These are phyloP conservation scores for Leccinum fallax DNA, from an alignment of 1,284 basidiomycete species.

Conservation along the genomic window DNA sequence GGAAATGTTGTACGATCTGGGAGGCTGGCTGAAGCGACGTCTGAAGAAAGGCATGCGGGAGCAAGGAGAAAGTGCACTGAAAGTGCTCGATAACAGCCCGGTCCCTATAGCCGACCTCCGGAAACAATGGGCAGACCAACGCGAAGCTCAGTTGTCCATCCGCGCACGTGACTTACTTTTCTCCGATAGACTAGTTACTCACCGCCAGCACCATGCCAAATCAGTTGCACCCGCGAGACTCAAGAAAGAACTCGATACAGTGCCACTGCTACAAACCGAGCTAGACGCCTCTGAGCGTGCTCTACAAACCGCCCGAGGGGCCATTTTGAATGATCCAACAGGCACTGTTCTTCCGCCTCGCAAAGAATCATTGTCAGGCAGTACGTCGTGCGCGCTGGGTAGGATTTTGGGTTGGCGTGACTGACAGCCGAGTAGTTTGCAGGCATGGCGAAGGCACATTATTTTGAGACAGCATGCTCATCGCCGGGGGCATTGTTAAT, in stretches of 20 bases:
- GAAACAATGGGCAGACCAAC: not conserved
- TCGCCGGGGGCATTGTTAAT: no score
- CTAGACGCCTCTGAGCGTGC: not conserved
- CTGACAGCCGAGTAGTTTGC: no score
- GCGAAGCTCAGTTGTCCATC: not conserved
- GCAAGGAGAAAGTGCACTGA: not conserved
- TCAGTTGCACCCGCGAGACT: not conserved
- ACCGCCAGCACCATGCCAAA: not conserved
- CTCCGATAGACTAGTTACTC: not conserved
- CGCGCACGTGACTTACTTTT: not conserved
- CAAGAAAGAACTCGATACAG: not conserved
- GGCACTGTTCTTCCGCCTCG: no score
- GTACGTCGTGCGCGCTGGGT: no score
- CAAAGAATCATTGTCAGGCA: no score
- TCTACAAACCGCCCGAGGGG: not conserved
- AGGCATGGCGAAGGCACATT: no score
- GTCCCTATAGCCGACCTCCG: not conserved
- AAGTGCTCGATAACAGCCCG: not conserved
- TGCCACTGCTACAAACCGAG: not conserved
- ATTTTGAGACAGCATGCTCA: no score
- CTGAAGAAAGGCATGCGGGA: not conserved
- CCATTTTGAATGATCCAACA: not conserved
- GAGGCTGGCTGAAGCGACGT: not conserved
- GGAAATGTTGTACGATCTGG: not conserved
- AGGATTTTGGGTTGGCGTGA: no score